Evolutionary conservation across 2,329 filamentous ascomycete species (phyloP), one percentile per base, ranked within the genome.

Genomic region (Scortechinia acanthostroma): DNA sequence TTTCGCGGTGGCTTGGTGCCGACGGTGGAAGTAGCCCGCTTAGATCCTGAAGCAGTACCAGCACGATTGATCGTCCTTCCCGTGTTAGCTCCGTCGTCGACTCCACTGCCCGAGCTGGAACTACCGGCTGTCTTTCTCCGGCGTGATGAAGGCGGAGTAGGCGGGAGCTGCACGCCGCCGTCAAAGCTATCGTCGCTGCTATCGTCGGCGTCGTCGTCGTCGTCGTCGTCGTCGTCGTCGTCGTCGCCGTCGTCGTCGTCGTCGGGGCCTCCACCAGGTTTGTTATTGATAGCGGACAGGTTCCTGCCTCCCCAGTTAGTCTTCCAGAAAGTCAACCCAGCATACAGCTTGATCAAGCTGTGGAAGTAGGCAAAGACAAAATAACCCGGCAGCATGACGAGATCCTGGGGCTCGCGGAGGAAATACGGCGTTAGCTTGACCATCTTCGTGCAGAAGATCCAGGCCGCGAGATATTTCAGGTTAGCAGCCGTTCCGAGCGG

Each of bases 331-430:
- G 78, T 84, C 3, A 76, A 44, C 19, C 75, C 43, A 0, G 76
- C 75, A 52, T 68, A 76, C 0, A 80, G 21, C 60, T 82, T 83
- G 51, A 83, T 66, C 2, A 77, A 53, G 21, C 71, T 71, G 54
- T 84, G 79, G 28, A 64, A 57, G 51, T 82, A 85, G 1, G 65
- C 73, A 53, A 83, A 85, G 0, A 65, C 6, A 14, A 82, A 53
- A 40, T 74, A 71, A 0, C 55, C 60, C 0, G 72, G 69, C 1
- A 83, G 59, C 46, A 74, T 69, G 0, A 61, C 43, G 2, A 78
- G 48, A 53, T 85, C 79, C 1, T 53, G 46, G 0, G 77, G 78
- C 49, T 81, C 49, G 0, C 64, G 65, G 3, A 52, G 45, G 49
- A 80, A 73, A 53, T 81, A 71, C 0, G 72, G 66, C 1, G 71